Evolutionary conservation across 257 asterid species (phyloP).

Genomic region (Cruciata laevipes): DNA sequence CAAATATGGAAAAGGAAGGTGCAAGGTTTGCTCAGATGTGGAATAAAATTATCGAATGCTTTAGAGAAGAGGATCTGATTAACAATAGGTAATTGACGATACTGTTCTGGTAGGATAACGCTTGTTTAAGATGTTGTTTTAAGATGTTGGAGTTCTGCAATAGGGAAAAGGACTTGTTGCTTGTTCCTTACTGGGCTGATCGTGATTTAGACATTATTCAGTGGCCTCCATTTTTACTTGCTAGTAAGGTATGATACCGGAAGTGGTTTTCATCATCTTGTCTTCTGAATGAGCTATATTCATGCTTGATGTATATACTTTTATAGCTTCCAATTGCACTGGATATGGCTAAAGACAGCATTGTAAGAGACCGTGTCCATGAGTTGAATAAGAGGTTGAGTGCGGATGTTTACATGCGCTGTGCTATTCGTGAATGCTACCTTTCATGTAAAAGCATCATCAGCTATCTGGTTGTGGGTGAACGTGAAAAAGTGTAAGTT

Average conservation of each 20-base stretch:
- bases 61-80: conserved; percentile 95
- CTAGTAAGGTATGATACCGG: conserved; percentile 70
- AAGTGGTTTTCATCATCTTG: conserved; percentile 18
- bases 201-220: conserved; percentile 82
- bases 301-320: conserved; percentile 14
- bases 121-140: neutral
- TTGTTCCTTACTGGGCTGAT: conserved; percentile 92
- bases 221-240: conserved; percentile 98
- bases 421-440: conserved; percentile 93
- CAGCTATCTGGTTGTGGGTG: conserved; percentile 66
- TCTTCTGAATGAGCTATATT: conserved; percentile 2
- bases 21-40: conserved; percentile 95
- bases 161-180: conserved; percentile 89
- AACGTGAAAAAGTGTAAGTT: conserved; percentile 74
- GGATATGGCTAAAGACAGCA: conserved; percentile 96
- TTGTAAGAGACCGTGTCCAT: conserved; percentile 69
- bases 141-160: conserved; percentile 7
- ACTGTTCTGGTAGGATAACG: conserved; percentile 7
- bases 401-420: conserved; percentile 64
- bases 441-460: conserved; percentile 78
- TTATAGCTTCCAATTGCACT: conserved; percentile 88
- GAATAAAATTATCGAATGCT: conserved; percentile 94
- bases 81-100: conserved; percentile 46
- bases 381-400: conserved; percentile 85
- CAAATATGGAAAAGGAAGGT: conserved; percentile 70